Evolutionary conservation across 1,139 yeast species (phyloP).

Genomic region (Taphrina deformans): DNA sequence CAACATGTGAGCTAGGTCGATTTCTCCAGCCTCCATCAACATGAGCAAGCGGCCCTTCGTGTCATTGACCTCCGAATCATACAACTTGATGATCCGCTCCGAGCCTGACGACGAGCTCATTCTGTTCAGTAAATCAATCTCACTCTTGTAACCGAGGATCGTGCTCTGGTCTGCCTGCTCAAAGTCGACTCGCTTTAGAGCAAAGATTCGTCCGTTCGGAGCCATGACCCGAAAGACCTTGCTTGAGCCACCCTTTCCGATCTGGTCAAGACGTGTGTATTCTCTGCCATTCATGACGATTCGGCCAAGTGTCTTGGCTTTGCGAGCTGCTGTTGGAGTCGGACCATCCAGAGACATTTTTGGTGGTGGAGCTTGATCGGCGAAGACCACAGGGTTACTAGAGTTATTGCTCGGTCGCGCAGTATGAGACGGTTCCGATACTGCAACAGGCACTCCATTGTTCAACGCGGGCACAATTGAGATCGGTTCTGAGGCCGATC

Average conservation of each 20-base stretch:
- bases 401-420: neutral
- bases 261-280: conserved; percentile 72
- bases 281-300: conserved; percentile 41
- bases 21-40: conserved; percentile 95
- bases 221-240: conserved; percentile 81
- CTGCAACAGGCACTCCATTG: neutral
- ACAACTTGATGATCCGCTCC: conserved; percentile 72
- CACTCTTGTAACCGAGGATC: conserved; percentile 80
- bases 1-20: conserved; percentile 81
- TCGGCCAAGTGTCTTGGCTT: conserved; percentile 19
- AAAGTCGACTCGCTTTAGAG: conserved; percentile 77
- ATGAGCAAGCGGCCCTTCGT: conserved; percentile 57
- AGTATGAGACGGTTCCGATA: neutral
- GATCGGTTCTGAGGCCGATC: neutral
- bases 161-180: conserved; percentile 78
- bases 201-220: conserved; percentile 56
- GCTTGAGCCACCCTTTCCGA: conserved; percentile 93
- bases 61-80: conserved; percentile 69
- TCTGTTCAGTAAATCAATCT: conserved; percentile 69
- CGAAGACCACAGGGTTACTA: neutral
- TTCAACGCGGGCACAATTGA: neutral
- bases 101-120: conserved; percentile 52
- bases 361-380: conserved; percentile 22
- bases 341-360: conserved; percentile 21
- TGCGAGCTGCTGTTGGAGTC: conserved; percentile 14